A percentile compares a stretch with the other conserved stretches of the same genome.
These are phyloP conservation scores for Irpex sp. DNA, from an alignment of 1,284 basidiomycete genomes.

Conservation along the genomic window DNA sequence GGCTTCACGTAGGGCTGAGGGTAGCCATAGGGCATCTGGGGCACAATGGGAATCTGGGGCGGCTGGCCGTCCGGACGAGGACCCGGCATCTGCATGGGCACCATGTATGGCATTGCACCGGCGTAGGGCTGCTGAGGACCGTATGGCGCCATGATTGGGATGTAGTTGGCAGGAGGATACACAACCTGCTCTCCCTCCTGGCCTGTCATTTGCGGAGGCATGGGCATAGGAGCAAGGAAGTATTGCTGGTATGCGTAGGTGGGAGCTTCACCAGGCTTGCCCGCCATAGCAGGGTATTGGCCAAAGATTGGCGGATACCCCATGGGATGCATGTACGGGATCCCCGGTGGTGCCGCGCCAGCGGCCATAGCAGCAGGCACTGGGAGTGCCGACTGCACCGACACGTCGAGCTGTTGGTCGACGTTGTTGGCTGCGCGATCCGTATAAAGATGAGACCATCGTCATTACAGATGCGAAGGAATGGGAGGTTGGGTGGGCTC, in stretches of 20 bases:
- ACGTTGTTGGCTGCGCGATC: slow-evolving; percentile 53
- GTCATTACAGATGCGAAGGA: slow-evolving; percentile 20
- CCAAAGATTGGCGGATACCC: slow-evolving; percentile 39
- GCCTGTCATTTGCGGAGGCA: slow-evolving; percentile 37
- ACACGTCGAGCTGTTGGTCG: slow-evolving; percentile 47
- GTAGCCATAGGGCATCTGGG: slow-evolving; percentile 1
- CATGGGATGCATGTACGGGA: slow-evolving; percentile 40
- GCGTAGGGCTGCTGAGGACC: slow-evolving; percentile 36
- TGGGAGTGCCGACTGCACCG: slow-evolving; percentile 38
- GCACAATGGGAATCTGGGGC: neutral
- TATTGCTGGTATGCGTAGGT: slow-evolving; percentile 41
- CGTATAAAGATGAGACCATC: slow-evolving; percentile 13
- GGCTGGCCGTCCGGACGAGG: slow-evolving; percentile 5
- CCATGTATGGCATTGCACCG: slow-evolving; percentile 39
- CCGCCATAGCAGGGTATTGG: slow-evolving; percentile 43
- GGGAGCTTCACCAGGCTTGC: slow-evolving; percentile 49
- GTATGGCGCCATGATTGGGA: slow-evolving; percentile 47
- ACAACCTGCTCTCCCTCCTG: slow-evolving; percentile 43
- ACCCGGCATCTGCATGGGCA: slow-evolving; percentile 38
- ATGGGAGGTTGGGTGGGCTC: slow-evolving; percentile 6
- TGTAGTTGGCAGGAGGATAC: slow-evolving; percentile 40
- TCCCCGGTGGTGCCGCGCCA: slow-evolving; percentile 35
- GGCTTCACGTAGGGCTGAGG: slow-evolving; percentile 4
- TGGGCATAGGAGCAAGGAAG: slow-evolving; percentile 40
- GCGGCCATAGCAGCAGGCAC: slow-evolving; percentile 40